phyloP scores from a whole-genome alignment of 129 eudicot genomes.

The Rutidosis leptorrhynchoides region DNA sequence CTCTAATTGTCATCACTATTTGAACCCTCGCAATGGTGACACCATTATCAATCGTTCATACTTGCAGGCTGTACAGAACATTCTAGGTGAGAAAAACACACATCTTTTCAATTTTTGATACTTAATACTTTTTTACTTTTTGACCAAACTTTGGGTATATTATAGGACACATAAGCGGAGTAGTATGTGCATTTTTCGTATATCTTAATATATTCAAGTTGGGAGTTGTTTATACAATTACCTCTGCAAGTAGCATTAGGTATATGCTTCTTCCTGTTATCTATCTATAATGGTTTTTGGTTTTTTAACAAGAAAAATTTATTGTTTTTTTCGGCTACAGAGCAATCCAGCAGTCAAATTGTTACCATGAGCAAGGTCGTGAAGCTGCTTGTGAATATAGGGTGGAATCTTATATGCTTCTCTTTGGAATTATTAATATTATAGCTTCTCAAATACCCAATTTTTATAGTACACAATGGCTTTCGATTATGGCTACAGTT shows the following conservation, averaged over 20 bases:
- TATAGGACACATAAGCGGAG: slow-evolving; percentile 46
- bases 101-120: neutral
- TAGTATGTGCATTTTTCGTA: slow-evolving; percentile 45
- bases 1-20: slow-evolving; percentile 50
- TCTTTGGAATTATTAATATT: slow-evolving; percentile 71
- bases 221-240: slow-evolving; percentile 70
- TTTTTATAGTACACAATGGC: slow-evolving; percentile 63
- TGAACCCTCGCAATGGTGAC: slow-evolving; percentile 45
- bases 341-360: slow-evolving; percentile 71
- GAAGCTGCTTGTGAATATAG: slow-evolving; percentile 47
- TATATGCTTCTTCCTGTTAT: slow-evolving; percentile 10
- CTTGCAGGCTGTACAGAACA: slow-evolving; percentile 53
- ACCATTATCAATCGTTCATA: slow-evolving; percentile 48
- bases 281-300: neutral
- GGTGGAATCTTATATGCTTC: slow-evolving; percentile 47
- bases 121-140: neutral
- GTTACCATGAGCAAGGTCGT: slow-evolving; percentile 68
- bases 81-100: slow-evolving; percentile 43
- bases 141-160: neutral
- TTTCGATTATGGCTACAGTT: slow-evolving; percentile 66
- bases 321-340: slow-evolving; percentile 37
- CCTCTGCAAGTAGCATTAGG: slow-evolving; percentile 73
- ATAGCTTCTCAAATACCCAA: slow-evolving; percentile 71
- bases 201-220: slow-evolving; percentile 46
- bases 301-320: neutral